Evolutionary conservation across 2,329 filamentous ascomycete genomes (phyloP), one percentile per base, ranked within the genome.

Genomic region (Epicoccum nigrum): DNA sequence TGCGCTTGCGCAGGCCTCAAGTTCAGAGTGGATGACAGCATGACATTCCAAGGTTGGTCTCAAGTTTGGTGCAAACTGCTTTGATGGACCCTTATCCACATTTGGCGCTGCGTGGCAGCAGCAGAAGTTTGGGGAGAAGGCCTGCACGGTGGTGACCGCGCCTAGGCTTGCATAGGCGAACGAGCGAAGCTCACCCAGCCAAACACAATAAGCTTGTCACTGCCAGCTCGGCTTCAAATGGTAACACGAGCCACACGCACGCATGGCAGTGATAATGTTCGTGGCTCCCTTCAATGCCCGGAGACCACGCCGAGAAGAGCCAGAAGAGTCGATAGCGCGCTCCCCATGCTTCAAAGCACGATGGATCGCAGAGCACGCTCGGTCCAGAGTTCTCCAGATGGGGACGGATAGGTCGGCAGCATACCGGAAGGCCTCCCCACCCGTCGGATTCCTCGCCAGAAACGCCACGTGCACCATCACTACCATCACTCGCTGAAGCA

Each of bases 391-490:
- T 42, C 42, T 46, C 41, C 48, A 46, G 41, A 27, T 28, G 37
- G 42, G 42, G 42, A 37, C 48, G 42, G 48, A 20, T 42, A 35
- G 37, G 27, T 13, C 48, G 48, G 48, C 48, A 45, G 8, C 48
- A 2, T 4, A 32, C 42, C 21, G 47, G 23, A 28, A 39, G 7
- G 16, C 28, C 33, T 25, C 28, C n/a, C n/a, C 30, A 15, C 16
- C 35, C 19, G 13, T 17, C 17, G 17, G 20, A 30, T 28, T 28
- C 48, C 17, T 35, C 23, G 9, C 41, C 30, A n/a, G 30, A 32
- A 7, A 16, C 23, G 35, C 48, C 48, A 37, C 41, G 41, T 51
- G 48, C 30, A 45, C 47, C 7, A 21, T 31, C 16, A 28, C 32
- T 7, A 30, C 19, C n/a, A 8, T 33, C 39, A 3, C 19, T n/a